Percentiles rank a stretch among this genome's conserved stretches.
Conservation (phyloP, 1,139 yeast genomes). For the Scheffersomyces titani region DNA sequence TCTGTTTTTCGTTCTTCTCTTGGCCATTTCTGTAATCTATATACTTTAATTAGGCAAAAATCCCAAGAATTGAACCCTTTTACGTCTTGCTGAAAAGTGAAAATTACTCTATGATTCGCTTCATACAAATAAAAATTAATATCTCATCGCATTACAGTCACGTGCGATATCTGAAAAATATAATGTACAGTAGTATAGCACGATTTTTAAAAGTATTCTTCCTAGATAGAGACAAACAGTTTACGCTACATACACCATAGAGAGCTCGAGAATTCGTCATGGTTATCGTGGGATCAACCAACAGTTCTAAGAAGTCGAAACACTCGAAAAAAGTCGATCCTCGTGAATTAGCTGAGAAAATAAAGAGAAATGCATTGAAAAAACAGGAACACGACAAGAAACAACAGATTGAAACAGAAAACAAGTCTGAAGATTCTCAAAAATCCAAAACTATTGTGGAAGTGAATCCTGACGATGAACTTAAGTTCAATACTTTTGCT, state of each 20-base stretch:
- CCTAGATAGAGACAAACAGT: not conserved
- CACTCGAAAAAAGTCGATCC: slow-evolving; percentile 17
- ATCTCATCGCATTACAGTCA: not conserved
- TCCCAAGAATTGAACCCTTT: slow-evolving; percentile 4
- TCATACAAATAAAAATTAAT: not conserved
- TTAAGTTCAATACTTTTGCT: slow-evolving; percentile 46
- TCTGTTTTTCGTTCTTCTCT: slow-evolving; percentile 67
- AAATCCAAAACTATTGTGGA: slow-evolving; percentile 11
- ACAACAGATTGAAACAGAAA: not conserved
- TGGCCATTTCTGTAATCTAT: slow-evolving; percentile 31
- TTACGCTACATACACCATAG: not conserved
- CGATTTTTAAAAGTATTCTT: not conserved
- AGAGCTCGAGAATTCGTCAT: not conserved
- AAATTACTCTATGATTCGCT: not conserved
- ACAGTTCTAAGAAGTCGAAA: not conserved
- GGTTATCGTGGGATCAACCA: not conserved
- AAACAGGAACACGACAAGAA: slow-evolving; percentile 13
- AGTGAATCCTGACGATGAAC: slow-evolving; percentile 14
- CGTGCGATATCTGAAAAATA: not conserved
- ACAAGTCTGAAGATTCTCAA: not conserved
- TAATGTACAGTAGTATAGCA: not conserved
- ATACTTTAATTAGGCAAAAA: slow-evolving; percentile 4
- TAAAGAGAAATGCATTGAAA: slow-evolving; percentile 53
- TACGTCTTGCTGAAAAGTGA: not conserved
- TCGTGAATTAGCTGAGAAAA: slow-evolving; percentile 47